Base-by-base conservation (phyloP, 129 eudicot species). In the Heracleum sosnowskyi region DNA sequence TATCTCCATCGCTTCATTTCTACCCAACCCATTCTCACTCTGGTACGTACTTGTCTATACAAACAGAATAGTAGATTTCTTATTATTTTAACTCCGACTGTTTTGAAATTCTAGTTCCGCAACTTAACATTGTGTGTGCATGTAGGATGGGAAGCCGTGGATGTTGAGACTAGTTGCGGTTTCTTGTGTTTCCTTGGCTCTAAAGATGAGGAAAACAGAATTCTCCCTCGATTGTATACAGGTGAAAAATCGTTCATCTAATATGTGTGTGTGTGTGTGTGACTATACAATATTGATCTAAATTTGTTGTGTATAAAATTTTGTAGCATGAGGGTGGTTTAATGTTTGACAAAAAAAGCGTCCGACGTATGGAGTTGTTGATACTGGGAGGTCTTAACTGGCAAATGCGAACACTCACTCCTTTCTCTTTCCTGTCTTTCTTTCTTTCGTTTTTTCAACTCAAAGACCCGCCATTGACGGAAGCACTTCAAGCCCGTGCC, bases 111-210 rank as follows among this genome's bases (percentile, higher is more conserved):
- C 47, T 44, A 2, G 47, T 44, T 44, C 47, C 47, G 47, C 47
- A 12, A 44, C 47, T 44, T 11, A 64, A 35, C 16, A 20, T 36
- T 36, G 0, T 69, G 13, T 34, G 40, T 36, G 40, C n/a, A 29
- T 69, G 40, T 36, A 69, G 93, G 90, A 72, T 34, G 85, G 70
- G 69, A 89, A 86, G 80, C 90, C 90, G 35, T 89, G 90, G 93
- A 80, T 89, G 79, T 73, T 79, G 79, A 78, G 81, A 75, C 82
- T 84, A 16, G 73, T 86, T 53, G 88, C 93, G 9, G 28, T 86
- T 82, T 79, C 90, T 79, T 89, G 93, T 69, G 79, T 89, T 82
- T 86, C 90, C 3, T 86, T 89, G 47, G 93, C 93, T 31, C 75
- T 82, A 53, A 89, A 89, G 86, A 89, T 89, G 90, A 82, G 81